These are phyloP conservation scores for Populus euphratica DNA, from an alignment of 345 rosid genomes.

Conservation along the genomic window DNA sequence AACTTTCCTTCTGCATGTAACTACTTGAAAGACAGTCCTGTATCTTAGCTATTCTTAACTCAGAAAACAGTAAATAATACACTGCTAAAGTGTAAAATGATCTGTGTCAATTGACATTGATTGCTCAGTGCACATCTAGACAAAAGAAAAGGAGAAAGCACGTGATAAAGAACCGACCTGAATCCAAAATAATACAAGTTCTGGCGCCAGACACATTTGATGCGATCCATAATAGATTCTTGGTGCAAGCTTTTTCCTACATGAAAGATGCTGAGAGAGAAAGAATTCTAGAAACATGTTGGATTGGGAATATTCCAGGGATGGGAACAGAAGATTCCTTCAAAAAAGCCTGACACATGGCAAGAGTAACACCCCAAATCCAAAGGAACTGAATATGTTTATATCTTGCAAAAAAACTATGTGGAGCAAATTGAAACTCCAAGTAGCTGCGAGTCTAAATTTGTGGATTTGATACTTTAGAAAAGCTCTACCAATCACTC, in stretches of 20 bases:
- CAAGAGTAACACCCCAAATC: slow-evolving; percentile 1
- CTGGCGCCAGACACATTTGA: neutral
- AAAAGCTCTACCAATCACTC: neutral
- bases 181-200: slow-evolving; percentile 1
- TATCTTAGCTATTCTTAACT: neutral
- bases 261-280: neutral
- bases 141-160: slow-evolving; percentile 3
- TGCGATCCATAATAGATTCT: neutral
- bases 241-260: neutral
- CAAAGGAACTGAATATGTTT: neutral
- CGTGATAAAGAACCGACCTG: neutral
- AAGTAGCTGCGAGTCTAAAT: neutral
- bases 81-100: neutral
- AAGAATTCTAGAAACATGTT: neutral
- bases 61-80: neutral
- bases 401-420: neutral
- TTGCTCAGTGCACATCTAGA: neutral
- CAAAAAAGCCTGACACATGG: slow-evolving; percentile 1
- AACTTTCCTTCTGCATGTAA: neutral
- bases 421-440: neutral
- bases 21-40: neutral
- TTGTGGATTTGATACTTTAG: neutral
- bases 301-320: neutral
- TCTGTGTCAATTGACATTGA: neutral
- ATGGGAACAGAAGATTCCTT: neutral